These are phyloP conservation scores for Annona cherimola DNA, from an alignment of 164 flowering plant species.

Conservation along the genomic window DNA sequence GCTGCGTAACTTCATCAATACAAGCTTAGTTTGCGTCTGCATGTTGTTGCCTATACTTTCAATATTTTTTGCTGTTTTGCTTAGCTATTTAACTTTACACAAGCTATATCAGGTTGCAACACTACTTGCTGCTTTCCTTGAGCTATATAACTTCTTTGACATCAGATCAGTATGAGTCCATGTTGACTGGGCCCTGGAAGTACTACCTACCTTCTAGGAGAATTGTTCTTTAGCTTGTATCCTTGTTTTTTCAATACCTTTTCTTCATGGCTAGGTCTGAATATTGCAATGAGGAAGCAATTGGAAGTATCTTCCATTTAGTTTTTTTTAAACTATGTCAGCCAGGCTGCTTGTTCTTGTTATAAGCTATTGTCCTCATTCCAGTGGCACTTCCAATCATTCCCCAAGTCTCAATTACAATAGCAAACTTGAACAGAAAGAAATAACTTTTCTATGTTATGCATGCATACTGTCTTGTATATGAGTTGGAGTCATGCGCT, in stretches of 20 bases:
- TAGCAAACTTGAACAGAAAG: background rate
- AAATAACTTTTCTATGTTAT: background rate
- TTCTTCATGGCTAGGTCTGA: background rate
- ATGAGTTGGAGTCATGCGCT: background rate
- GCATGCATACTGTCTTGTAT: background rate
- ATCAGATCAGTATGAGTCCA: no score
- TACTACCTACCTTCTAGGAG: no score
- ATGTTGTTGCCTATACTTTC: background rate
- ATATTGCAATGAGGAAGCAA: background rate
- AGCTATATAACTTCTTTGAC: no score
- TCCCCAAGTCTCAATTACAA: background rate
- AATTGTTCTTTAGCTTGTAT: no score
- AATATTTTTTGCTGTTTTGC: background rate
- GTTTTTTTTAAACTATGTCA: background rate
- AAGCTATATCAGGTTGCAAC: no score
- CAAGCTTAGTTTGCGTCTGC: no score
- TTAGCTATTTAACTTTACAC: no score
- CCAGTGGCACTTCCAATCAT: background rate
- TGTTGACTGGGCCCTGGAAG: no score
- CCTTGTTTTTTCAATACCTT: no score
- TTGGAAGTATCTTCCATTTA: background rate
- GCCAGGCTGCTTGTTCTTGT: background rate
- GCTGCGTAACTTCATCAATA: no score
- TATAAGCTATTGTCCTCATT: background rate
- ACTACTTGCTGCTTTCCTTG: no score